Evolutionary conservation across 177 flowering plant genomes (phyloP), one percentile per base, ranked within the genome.

Genomic region (Vitis hybrid): DNA sequence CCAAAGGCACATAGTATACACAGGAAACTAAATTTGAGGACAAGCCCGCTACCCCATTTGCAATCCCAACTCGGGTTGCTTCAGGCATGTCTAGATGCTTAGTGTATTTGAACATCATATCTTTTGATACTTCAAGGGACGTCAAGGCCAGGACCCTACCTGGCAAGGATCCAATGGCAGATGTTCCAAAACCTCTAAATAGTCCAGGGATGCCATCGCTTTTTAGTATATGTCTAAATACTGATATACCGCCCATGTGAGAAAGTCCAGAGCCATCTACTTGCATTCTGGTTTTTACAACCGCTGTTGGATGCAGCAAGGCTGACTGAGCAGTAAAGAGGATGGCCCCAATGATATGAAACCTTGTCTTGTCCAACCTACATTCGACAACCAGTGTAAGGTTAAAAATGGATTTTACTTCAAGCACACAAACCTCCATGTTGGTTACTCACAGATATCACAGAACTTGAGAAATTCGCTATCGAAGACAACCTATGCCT

Each of bases 251-350:
- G 51, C 62, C 50, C 83, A 80, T 83, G 57, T 81, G 84, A 60
- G 84, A 75, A 11, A 83, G 59, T 2, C 82, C 89, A 39, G 86
- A 78, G 64, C 68, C 80, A 68, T 79, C 88, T 23, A 91, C 94
- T 79, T 89, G 95, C 92, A 91, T 84, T 74, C 97, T 77, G 14
- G 95, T 93, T 80, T 93, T 93, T 30, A 91, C 91, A 62, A 93
- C 90, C 5, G 84, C 74, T 0, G 81, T 88, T 19, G 97, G 97
- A 75, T 93, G 93, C 23, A 93, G 74, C 21, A 85, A 50, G 9
- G 81, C 88, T 8, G 77, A 68, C 64, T 88, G 97, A 48, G 79
- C 88, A 23, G 94, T 91, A 58, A 93, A 89, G 49, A 93, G 87
- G 30, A 86, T 56, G 17, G 95, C 95, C 51, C 98, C 98, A 55